Conservation (phyloP, 148 eudicot genomes). For the Limonium bicolor region DNA sequence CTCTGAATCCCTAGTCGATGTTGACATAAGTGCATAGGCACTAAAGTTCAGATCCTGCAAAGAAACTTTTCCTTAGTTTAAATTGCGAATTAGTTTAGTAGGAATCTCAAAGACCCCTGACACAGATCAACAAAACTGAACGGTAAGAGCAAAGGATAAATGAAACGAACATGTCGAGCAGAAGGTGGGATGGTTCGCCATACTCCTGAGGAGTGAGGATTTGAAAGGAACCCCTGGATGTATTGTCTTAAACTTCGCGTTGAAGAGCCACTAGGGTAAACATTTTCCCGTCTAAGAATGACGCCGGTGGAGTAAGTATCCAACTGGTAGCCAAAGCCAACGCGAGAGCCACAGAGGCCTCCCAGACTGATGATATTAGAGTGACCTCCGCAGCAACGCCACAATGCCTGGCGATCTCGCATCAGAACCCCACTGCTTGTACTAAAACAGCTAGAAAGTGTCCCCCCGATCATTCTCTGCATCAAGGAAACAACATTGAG, state of each 20-base stretch:
- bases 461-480: slow-evolving; percentile 1
- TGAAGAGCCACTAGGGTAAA: background rate
- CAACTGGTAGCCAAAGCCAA: background rate
- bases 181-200: background rate
- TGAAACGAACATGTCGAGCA: background rate
- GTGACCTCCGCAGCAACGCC: background rate
- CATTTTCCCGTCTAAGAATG: background rate
- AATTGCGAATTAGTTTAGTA: background rate
- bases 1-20: slow-evolving; percentile 22
- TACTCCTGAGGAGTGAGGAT: background rate
- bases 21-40: slow-evolving; percentile 43
- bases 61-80: slow-evolving; percentile 2
- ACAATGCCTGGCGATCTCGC: background rate
- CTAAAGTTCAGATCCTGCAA: slow-evolving; percentile 36
- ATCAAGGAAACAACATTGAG: no score
- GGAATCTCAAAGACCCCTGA: background rate
- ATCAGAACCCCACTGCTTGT: slow-evolving; percentile 4
- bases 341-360: background rate
- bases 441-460: background rate
- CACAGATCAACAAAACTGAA: background rate
- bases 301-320: background rate
- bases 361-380: background rate
- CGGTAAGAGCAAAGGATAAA: background rate
- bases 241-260: background rate
- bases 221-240: background rate